Base-by-base conservation (phyloP, 306 rosid species). In the Cicer chorassanicum region DNA sequence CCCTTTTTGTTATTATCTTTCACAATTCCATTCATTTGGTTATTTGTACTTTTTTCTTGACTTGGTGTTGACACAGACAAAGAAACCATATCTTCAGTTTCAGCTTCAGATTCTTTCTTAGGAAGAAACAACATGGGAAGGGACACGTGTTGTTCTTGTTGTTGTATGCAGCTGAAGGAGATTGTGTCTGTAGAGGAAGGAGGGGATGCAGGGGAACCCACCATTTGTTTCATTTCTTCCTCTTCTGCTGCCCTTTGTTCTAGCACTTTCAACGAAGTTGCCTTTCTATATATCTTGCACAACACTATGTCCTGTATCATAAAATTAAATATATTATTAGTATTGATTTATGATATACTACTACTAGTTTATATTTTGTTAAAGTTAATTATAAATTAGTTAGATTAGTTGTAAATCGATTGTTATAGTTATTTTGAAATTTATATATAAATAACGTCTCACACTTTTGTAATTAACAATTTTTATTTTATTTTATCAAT, bases 241-340 rank as follows among this genome's bases (percentile, higher is more conserved):
- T 90, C 97, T 70, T 70, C 72, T 16, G 90, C 90, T 74, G 97
- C 97, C 48, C 96, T 94, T 76, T 91, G 91, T 81, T 94, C 99
- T 8, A 94, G 62, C 46, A 89, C 99, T 70, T 94, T 94, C 95
- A 94, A 85, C 0, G 99, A 92, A 72, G 99, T 94, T 67, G 99
- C 99, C 86, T 94, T 94, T 75, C 94, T 68, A 15, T 94, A 94
- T 67, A 94, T 91, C 85, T 92, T 94, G 88, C 99, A 94, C 21
- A 94, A 50, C 9, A 94, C 99, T 34, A 90, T 84, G 68, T 94
- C 97, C 98, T 94, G 86, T 4, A 45, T 49, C 15, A 76, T 3
- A 60, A 6, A 50, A 42, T 29, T 49, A 50, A 67, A 9, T 34
- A 60, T 60, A 3, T 57, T 75, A 9, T 24, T 24, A 24, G 34